Evolutionary conservation across 208 protist genomes (phyloP).

Genomic region (Trypanosoma scelopori): DNA sequence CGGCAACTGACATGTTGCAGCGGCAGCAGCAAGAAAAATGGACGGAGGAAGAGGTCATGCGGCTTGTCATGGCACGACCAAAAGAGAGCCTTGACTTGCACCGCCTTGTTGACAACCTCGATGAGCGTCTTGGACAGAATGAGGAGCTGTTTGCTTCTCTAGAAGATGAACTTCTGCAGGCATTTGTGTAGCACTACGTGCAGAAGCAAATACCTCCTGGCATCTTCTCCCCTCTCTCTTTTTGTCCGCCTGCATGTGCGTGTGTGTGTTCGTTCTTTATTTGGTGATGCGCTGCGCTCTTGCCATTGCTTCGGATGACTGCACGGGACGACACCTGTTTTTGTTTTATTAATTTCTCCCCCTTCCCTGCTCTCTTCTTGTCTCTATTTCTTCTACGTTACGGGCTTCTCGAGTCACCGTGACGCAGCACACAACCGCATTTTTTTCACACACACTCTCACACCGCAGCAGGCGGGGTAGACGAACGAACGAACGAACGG

Average conservation of each 20-base stretch:
- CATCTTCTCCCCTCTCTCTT: constrained; percentile 12
- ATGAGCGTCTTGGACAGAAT: constrained; percentile 33
- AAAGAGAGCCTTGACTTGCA: constrained; percentile 53
- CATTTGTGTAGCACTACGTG: constrained; percentile 9
- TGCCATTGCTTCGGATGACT: background rate
- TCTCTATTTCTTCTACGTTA: too few species aligned
- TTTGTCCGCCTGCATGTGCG: constrained; percentile 12
- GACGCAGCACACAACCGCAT: background rate
- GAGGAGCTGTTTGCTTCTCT: constrained; percentile 47
- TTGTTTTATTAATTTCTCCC: constrained; percentile 7
- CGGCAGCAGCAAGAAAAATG: constrained; percentile 11
- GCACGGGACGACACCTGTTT: constrained; percentile 13
- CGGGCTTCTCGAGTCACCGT: background rate
- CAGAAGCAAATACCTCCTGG: background rate
- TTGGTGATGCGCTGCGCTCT: background rate
- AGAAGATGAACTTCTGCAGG: constrained; percentile 39
- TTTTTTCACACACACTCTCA: too few species aligned
- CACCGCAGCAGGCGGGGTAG: too few species aligned
- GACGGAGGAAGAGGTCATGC: constrained; percentile 54
- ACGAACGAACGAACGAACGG: too few species aligned
- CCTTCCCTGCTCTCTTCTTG: constrained; percentile 20
- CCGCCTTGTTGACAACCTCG: constrained; percentile 60
- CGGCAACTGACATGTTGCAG: background rate
- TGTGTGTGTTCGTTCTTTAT: constrained; percentile 25
- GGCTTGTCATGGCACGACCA: constrained; percentile 57